Base-by-base conservation (phyloP, 1,284 basidiomycete genomes). In the Moesziomyces sp. region DNA sequence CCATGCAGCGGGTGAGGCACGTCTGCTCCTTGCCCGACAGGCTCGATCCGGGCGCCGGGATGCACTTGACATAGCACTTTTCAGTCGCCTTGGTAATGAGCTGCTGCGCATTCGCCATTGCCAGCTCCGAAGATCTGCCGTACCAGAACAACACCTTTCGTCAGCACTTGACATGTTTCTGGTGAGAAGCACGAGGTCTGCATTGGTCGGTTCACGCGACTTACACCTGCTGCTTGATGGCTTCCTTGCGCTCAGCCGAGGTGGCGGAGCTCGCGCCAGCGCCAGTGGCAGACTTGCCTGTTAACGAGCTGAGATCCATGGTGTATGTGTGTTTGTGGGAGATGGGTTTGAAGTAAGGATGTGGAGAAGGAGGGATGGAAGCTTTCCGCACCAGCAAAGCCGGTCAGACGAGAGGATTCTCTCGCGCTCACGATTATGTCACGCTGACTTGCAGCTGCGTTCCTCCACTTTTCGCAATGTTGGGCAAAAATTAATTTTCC, bases 1-100 rank as follows among this genome's bases (percentile, higher is more conserved):
- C 79, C 51, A 82, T 69, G 68, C 81, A 82, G n/a, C 78, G 58
- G 51, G 77, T 78, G 7, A 79, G 48, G 55, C 81, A 83, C 21
- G 79, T 81, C 64, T 81, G 69, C 51, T 83, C 81, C 56, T 81
- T 81, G 57, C 76, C 58, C 14, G 74, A 77, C 11, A 83, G 75
- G 51, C 65, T 72, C 14, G 67, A 54, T 9, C 70, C 71, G 14
- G 81, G 81, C 42, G 68, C 49, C 33, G 80, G 56, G 30, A 83
- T 71, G 64, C 81, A 83, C 61, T 82, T 82, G 55, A 47, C 46
- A 65, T 81, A 83, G 65, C 81, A 83, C 57, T 83, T 83, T 51
- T 82, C 79, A 13, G 81, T 83, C 4, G 81, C 79, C 40, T 81
- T 83, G 46, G 76, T 78, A 56, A 83, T 82, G 21, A 83, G 72